Evolutionary conservation across 2,329 filamentous ascomycete genomes (phyloP).

Genomic region (Talaromyces sp.): DNA sequence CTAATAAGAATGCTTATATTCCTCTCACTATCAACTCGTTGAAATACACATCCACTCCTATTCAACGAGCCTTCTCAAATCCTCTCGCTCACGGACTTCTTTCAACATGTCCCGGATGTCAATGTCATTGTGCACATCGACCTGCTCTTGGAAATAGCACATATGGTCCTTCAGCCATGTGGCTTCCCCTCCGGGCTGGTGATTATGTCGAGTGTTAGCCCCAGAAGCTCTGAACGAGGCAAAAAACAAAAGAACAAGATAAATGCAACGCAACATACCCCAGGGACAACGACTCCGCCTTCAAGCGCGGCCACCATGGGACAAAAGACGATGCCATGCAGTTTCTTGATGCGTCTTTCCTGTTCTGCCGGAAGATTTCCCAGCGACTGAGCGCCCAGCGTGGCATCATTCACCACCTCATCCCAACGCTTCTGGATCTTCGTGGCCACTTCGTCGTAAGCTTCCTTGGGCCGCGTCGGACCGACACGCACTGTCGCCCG

Average conservation of each 20-base stretch:
- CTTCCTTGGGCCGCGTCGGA: constrained; percentile 12
- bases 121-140: constrained; percentile 8
- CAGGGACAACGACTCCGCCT: constrained; percentile 15
- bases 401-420: constrained; percentile 11
- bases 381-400: background rate
- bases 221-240: background rate
- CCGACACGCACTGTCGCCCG: constrained; percentile 8
- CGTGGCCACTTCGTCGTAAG: constrained; percentile 14
- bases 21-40: too few species aligned
- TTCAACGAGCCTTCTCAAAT: constrained; percentile 7
- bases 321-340: constrained; percentile 14
- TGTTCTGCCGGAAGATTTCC: background rate
- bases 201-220: background rate
- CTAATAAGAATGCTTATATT: too few species aligned
- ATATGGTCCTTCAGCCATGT: constrained; percentile 15
- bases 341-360: constrained; percentile 9
- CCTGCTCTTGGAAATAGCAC: constrained; percentile 14
- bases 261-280: constrained; percentile 13
- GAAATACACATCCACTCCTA: too few species aligned
- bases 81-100: constrained; percentile 9
- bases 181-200: constrained; percentile 14
- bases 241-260: too few species aligned
- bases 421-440: constrained; percentile 16
- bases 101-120: constrained; percentile 10
- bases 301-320: constrained; percentile 15